Conservation (phyloP, 768 basidiomycete species). For the Lactifluus echinatus region DNA sequence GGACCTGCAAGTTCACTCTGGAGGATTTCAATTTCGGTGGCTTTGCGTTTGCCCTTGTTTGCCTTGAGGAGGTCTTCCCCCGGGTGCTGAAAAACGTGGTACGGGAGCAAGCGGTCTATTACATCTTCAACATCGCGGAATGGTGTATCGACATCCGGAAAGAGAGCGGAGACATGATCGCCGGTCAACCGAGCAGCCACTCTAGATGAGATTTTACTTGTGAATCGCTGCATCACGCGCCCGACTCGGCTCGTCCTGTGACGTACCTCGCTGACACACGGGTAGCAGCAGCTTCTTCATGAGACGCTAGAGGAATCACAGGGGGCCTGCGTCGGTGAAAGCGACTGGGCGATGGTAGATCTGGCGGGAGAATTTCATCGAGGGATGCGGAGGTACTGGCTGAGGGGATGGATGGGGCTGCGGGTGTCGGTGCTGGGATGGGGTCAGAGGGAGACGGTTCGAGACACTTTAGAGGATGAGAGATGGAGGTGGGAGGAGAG, state of each 20-base stretch:
- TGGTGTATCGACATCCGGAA: constrained; percentile 63
- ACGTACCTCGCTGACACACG: constrained; percentile 15
- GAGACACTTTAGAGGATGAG: not conserved
- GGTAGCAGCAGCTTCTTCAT: constrained; percentile 16
- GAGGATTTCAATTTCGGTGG: constrained; percentile 33
- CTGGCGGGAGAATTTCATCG: not conserved
- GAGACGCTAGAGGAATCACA: constrained; percentile 3
- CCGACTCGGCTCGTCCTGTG: not conserved
- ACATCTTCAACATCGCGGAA: constrained; percentile 56
- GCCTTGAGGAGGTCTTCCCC: constrained; percentile 44
- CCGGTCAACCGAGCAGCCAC: constrained; percentile 45
- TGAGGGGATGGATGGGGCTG: not conserved
- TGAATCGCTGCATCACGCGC: not conserved
- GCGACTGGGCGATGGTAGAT: not conserved
- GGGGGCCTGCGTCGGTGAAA: constrained; percentile 7
- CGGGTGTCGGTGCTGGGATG: not conserved
- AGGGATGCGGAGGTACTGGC: constrained; percentile 9
- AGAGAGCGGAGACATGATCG: constrained; percentile 53
- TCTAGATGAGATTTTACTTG: constrained; percentile 28
- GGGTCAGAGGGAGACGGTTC: not conserved
- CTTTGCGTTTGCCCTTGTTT: constrained; percentile 61
- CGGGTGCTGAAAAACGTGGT: constrained; percentile 74
- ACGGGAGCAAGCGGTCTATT: constrained; percentile 65
- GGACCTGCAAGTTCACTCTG: constrained; percentile 47
- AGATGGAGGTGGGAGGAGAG: constrained; percentile 7